Conservation (phyloP, 495 filamentous ascomycete species). For the Glonium stellatum region DNA sequence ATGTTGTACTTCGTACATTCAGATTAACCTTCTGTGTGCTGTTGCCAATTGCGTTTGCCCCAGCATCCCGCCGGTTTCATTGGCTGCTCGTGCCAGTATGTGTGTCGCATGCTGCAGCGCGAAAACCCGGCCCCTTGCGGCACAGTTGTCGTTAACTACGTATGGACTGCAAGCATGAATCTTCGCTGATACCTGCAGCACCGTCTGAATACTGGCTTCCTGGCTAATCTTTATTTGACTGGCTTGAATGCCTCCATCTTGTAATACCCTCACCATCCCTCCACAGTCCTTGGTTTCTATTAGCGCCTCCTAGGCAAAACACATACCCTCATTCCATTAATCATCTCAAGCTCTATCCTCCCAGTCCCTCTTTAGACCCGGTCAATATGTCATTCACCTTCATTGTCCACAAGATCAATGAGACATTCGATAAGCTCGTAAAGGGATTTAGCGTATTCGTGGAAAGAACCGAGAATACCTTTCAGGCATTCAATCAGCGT, state of each 20-base stretch:
- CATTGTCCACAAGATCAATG: background rate
- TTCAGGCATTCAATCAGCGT: background rate
- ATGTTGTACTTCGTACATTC: background rate
- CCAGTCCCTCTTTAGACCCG: background rate
- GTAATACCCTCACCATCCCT: background rate
- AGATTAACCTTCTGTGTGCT: background rate
- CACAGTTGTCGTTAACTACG: background rate
- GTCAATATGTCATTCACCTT: background rate
- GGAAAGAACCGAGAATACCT: background rate
- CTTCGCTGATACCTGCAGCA: background rate
- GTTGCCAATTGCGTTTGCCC: background rate
- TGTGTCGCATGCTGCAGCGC: background rate
- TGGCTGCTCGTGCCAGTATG: background rate
- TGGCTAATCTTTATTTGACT: background rate
- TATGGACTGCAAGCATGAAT: background rate
- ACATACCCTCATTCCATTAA: background rate
- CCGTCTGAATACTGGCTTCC: background rate
- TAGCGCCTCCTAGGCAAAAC: background rate
- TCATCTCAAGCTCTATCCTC: background rate
- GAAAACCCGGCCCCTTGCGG: background rate
- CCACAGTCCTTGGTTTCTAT: background rate
- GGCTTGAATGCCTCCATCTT: background rate
- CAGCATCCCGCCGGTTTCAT: background rate
- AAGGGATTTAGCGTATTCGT: background rate
- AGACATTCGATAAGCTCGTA: background rate